These are phyloP conservation scores for Colletotrichum shisoi DNA, from an alignment of 2,329 filamentous ascomycete genomes.

Conservation along the genomic window DNA sequence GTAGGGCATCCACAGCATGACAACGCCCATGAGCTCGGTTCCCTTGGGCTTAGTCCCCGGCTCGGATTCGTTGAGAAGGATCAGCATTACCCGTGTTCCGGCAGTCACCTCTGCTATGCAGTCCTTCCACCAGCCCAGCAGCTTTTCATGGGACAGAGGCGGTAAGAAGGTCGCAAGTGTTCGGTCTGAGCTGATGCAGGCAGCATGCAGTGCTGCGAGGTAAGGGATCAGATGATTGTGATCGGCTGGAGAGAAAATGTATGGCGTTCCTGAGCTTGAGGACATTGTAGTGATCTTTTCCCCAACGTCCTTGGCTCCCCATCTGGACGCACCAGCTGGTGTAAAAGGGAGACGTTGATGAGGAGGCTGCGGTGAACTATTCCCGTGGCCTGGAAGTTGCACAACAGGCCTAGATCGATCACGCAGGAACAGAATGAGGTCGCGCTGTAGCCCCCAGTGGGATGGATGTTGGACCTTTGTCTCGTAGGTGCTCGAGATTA, in stretches of 20 bases:
- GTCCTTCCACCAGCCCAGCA: constrained; percentile 65
- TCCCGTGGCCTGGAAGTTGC: neutral
- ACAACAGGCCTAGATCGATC: constrained; percentile 21
- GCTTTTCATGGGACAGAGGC: constrained; percentile 64
- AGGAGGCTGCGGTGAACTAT: neutral
- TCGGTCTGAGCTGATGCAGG: constrained; percentile 66
- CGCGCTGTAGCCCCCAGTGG: neutral
- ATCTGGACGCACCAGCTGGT: neutral
- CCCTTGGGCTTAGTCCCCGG: constrained; percentile 51
- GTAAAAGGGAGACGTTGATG: neutral
- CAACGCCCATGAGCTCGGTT: constrained; percentile 62
- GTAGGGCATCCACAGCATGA: constrained; percentile 61
- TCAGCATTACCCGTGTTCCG: constrained; percentile 60
- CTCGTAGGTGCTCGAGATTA: neutral
- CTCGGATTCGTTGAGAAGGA: constrained; percentile 56
- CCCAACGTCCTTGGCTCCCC: neutral
- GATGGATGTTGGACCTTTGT: neutral
- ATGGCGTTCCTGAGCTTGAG: constrained; percentile 34
- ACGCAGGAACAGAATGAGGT: constrained; percentile 17
- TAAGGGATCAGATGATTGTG: constrained; percentile 64
- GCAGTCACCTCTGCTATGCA: constrained; percentile 57
- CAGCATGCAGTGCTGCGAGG: constrained; percentile 65
- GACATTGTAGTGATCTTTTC: constrained; percentile 25
- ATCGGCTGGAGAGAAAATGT: constrained; percentile 54
- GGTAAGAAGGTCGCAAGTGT: constrained; percentile 67